A percentile compares a stretch with the other conserved stretches of the same genome.
Conservation (phyloP, 192 early-diverging fungal species). For the Dissophora ornata region DNA sequence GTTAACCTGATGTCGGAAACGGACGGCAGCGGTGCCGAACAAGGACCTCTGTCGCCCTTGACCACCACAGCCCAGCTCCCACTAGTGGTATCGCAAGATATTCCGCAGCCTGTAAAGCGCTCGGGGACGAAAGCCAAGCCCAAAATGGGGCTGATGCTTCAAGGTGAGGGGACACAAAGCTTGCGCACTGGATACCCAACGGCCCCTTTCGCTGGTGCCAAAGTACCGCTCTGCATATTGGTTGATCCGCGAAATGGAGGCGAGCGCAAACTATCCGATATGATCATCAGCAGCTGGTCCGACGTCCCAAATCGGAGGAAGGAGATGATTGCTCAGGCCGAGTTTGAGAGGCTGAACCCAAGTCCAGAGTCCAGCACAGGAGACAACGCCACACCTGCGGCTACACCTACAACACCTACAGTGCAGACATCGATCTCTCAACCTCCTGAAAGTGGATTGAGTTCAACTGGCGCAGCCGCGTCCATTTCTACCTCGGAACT, state of each 20-base stretch:
- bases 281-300: constrained; percentile 33
- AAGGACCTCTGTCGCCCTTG: constrained; percentile 1
- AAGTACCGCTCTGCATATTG: constrained; percentile 35
- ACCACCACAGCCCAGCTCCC: too few relatives aligned
- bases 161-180: not conserved
- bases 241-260: constrained; percentile 7
- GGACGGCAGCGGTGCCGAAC: constrained; percentile 26
- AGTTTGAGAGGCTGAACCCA: constrained; percentile 3
- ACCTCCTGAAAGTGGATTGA: not conserved
- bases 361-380: not conserved
- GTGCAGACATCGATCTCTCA: too few relatives aligned
- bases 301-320: constrained; percentile 15
- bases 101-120: not conserved
- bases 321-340: constrained; percentile 12
- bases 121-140: not conserved
- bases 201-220: constrained; percentile 40
- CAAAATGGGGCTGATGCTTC: not conserved
- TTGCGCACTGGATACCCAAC: constrained; percentile 25
- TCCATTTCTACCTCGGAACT: constrained; percentile 1
- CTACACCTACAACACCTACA: too few relatives aligned
- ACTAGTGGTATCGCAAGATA: too few relatives aligned
- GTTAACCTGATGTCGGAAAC: constrained; percentile 34
- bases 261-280: constrained; percentile 24
- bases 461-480: not conserved
- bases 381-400: not conserved